Evolutionary conservation across 768 basidiomycete species (phyloP), one percentile per base, ranked within the genome.

Genomic region (Terana coerulea): DNA sequence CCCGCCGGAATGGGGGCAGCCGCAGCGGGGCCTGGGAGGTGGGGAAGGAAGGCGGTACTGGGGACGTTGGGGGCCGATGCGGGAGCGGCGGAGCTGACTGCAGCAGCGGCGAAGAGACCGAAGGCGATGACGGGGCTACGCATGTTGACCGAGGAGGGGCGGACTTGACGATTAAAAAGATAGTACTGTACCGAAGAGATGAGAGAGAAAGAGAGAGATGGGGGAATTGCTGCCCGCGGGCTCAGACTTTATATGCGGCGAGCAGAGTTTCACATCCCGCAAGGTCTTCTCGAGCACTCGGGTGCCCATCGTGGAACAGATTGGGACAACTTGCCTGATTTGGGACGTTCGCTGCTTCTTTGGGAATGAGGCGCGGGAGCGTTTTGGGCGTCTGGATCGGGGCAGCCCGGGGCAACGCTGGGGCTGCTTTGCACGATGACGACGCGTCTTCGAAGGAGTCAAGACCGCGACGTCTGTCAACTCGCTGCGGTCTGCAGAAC

Each of bases 121-220:
- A 63, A 60, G 21, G 55, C 55, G 46, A 63, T 37, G 29, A 53
- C 52, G 15, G 59, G 59, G 42, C 57, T 60, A 31, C 57, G 59
- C 61, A 63, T 63, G 36, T 22, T 51, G 53, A 35, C 41, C 41
- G 22, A 11, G 1, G 47, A 19, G 22, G n/a, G 22, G 17, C n/a
- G 35, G 24, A 33, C 29, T 40, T 47, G 46, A 43, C 36, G 52
- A 36, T 40, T 49, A 49, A 31, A 41, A 53, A 35, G 31, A 54
- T 49, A 54, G 53, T 54, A 54, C 39, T 54, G 48, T 54, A 54
- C 53, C 48, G 25, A 33, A 21, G 46, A 42, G 17, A 15, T 29
- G 37, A 25, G 41, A 30, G 42, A 30, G 40, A 31, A 31, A 45
- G 24, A 44, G 53, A 54, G 41, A 54, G 44, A 49, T 43, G 48